Conservation (phyloP, 2,329 filamentous ascomycete genomes). For the Seiridium unicorne region DNA sequence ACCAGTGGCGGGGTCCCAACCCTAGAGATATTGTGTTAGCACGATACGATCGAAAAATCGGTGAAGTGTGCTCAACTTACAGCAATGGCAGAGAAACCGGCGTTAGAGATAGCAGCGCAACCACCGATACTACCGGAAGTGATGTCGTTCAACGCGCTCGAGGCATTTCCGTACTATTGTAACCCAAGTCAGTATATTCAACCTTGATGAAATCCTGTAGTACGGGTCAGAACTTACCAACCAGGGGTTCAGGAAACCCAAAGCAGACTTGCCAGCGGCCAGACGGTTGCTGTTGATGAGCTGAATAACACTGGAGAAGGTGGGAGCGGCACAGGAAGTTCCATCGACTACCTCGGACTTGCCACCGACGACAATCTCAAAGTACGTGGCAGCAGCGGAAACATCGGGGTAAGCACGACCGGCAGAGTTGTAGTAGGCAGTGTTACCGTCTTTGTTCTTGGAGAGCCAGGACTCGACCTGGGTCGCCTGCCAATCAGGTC, state of each 20-base stretch:
- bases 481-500: conserved; percentile 42
- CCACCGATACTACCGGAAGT: conserved; percentile 36
- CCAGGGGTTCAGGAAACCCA: conserved; percentile 64
- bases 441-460: conserved; percentile 32
- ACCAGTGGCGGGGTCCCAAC: conserved; percentile 47
- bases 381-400: conserved; percentile 46
- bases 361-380: conserved; percentile 26
- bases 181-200: neutral
- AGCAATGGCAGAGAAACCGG: conserved; percentile 35
- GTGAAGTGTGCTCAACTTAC: neutral
- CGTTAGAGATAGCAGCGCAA: conserved; percentile 26
- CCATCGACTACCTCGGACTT: conserved; percentile 32
- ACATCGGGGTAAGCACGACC: conserved; percentile 64
- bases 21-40: conserved; percentile 13
- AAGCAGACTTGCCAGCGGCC: conserved; percentile 45
- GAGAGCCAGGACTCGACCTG: conserved; percentile 45
- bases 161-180: conserved; percentile 37
- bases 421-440: conserved; percentile 42
- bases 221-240: conserved; percentile 25
- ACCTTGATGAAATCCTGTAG: conserved; percentile 7
- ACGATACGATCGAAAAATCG: neutral
- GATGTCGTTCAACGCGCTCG: conserved; percentile 39
- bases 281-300: conserved; percentile 64
- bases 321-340: conserved; percentile 56
- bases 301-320: conserved; percentile 62